Conservation (phyloP, 805 yeast genomes). For the Candida incommunis region DNA sequence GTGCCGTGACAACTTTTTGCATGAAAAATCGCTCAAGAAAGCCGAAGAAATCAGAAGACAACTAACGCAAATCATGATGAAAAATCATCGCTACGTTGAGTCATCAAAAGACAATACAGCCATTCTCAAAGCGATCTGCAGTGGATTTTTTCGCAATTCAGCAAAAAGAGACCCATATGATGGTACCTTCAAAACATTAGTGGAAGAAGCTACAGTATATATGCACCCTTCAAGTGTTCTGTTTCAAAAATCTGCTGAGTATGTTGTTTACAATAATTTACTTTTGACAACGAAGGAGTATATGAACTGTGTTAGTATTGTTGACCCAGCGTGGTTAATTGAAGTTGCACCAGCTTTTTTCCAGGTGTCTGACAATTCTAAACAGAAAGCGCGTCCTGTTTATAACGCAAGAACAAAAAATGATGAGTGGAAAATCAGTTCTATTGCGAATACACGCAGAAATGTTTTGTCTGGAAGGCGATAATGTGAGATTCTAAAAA, state of each 20-base stretch:
- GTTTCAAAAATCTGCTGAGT: slow-evolving; percentile 61
- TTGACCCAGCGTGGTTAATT: slow-evolving; percentile 56
- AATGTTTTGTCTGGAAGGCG: background rate
- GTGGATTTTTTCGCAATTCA: slow-evolving; percentile 59
- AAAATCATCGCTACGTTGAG: slow-evolving; percentile 16
- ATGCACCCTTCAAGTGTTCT: slow-evolving; percentile 80
- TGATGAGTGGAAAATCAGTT: background rate
- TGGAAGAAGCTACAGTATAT: slow-evolving; percentile 33
- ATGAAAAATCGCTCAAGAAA: slow-evolving; percentile 54
- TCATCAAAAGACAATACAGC: slow-evolving; percentile 22
- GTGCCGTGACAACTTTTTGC: slow-evolving; percentile 78
- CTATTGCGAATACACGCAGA: background rate
- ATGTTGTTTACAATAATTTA: slow-evolving; percentile 68
- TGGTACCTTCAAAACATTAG: slow-evolving; percentile 24
- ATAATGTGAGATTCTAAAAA: too few species aligned
- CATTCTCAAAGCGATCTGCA: slow-evolving; percentile 40
- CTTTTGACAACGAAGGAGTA: slow-evolving; percentile 78
- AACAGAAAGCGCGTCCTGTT: background rate
- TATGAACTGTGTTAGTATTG: slow-evolving; percentile 62
- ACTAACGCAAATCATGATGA: slow-evolving; percentile 33
- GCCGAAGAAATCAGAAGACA: slow-evolving; percentile 63
- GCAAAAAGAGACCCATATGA: slow-evolving; percentile 54
- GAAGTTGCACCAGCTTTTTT: slow-evolving; percentile 72
- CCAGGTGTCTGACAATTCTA: slow-evolving; percentile 19
- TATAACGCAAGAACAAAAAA: background rate